These are phyloP conservation scores for Sporothrix phasma DNA, from an alignment of 2,329 filamentous ascomycete species.

Conservation along the genomic window DNA sequence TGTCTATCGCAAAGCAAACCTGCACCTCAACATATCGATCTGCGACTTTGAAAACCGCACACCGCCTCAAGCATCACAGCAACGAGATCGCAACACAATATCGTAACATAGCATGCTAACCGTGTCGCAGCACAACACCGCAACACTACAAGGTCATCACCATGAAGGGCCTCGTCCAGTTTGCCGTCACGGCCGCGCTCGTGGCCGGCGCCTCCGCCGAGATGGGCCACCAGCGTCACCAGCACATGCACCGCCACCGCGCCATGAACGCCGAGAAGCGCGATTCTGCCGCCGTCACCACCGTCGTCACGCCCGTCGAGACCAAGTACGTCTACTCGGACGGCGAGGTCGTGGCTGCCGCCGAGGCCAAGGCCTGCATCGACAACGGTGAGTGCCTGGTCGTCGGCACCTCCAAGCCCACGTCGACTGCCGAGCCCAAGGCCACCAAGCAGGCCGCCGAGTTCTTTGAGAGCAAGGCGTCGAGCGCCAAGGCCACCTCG, in stretches of 20 bases:
- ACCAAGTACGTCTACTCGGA: constrained; percentile 61
- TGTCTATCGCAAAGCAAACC: background rate
- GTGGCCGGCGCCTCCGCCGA: constrained; percentile 43
- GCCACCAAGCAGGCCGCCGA: constrained; percentile 32
- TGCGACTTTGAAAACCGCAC: background rate
- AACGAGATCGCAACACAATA: too few relatives aligned
- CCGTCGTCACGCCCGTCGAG: constrained; percentile 51
- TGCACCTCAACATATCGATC: background rate
- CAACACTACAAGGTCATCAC: constrained; percentile 17
- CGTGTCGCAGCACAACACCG: background rate
- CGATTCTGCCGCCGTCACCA: constrained; percentile 36
- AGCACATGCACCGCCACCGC: constrained; percentile 49
- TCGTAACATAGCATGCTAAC: background rate
- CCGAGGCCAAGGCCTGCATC: constrained; percentile 63
- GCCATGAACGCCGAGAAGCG: constrained; percentile 37
- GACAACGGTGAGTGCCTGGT: constrained; percentile 59
- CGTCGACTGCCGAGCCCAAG: constrained; percentile 33
- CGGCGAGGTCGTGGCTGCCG: constrained; percentile 48
- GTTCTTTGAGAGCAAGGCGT: constrained; percentile 41
- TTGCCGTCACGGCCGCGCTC: constrained; percentile 43
- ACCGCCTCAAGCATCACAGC: background rate
- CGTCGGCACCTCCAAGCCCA: constrained; percentile 48
- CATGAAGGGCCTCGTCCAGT: constrained; percentile 42
- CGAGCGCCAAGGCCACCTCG: background rate
- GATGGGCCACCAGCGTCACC: constrained; percentile 41